Conservation (phyloP, 208 protist genomes). For the Acanthamoeba royreba region DNA sequence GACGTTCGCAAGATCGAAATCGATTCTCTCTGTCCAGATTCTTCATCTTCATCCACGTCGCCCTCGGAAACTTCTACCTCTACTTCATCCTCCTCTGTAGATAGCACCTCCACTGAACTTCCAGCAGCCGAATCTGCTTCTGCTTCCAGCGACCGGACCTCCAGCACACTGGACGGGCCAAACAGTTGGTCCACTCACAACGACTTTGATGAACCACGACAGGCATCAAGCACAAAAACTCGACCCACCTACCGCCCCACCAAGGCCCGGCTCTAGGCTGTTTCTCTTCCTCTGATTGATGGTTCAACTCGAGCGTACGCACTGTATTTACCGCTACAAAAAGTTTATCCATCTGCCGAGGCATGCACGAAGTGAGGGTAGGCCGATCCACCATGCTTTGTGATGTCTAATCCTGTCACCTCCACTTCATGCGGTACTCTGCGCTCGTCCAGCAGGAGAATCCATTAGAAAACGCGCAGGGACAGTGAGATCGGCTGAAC, state of each 20-base stretch:
- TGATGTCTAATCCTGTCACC: constrained; percentile 22
- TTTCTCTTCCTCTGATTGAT: no score
- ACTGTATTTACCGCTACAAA: no score
- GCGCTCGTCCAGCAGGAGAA: neutral
- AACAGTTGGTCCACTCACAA: neutral
- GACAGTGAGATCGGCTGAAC: neutral
- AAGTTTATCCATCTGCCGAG: neutral
- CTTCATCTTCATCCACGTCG: neutral
- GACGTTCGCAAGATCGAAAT: neutral
- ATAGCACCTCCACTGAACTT: neutral
- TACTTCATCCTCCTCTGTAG: neutral
- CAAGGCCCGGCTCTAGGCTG: neutral
- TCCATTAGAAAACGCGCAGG: neutral
- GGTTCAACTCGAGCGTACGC: no score
- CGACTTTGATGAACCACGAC: neutral
- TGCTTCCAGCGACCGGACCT: no score
- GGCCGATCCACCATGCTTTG: constrained; percentile 33
- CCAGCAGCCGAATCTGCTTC: neutral
- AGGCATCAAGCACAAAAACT: neutral
- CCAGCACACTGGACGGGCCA: no score
- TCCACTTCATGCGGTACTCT: constrained; percentile 8
- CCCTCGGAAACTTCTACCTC: neutral
- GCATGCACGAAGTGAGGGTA: constrained; percentile 32
- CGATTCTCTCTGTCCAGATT: neutral
- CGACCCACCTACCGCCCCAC: neutral